Conservation (phyloP, 2,329 filamentous ascomycete species). For the Verticillium klebahnii region DNA sequence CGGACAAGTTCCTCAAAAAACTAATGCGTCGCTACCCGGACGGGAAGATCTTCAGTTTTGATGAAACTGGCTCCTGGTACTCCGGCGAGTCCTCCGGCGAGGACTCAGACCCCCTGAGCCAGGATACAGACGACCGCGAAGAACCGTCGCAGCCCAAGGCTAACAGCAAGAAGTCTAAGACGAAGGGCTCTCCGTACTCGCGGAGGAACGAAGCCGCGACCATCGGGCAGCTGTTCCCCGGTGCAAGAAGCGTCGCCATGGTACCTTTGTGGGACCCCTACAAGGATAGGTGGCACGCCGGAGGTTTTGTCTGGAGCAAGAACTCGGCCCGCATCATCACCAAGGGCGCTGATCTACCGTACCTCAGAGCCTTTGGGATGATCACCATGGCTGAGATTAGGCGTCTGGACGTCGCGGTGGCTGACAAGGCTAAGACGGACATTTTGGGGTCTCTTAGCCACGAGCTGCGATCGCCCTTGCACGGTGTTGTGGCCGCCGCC, state of each 20-base stretch:
- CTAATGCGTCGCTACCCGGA: conserved; percentile 40
- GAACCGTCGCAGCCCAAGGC: background rate
- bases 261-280: conserved; percentile 31
- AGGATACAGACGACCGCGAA: conserved; percentile 6
- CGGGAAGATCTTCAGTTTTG: conserved; percentile 42
- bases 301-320: conserved; percentile 34
- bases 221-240: conserved; percentile 33
- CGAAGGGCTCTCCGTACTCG: conserved; percentile 7
- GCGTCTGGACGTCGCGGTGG: conserved; percentile 30
- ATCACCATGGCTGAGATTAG: conserved; percentile 52
- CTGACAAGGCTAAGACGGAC: conserved; percentile 43
- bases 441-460: conserved; percentile 54
- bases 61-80: conserved; percentile 28
- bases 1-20: conserved; percentile 33
- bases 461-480: conserved; percentile 51
- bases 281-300: conserved; percentile 31
- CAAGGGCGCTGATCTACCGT: conserved; percentile 21
- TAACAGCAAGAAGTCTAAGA: background rate
- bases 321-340: conserved; percentile 20
- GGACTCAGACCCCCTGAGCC: background rate
- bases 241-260: conserved; percentile 27
- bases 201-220: conserved; percentile 22
- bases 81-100: conserved; percentile 22
- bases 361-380: conserved; percentile 42
- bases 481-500: conserved; percentile 50